Percentiles rank a stretch among this genome's conserved stretches.
These are phyloP conservation scores for Saposhnikovia divaricata DNA, from an alignment of 129 eudicot species.

Conservation along the genomic window DNA sequence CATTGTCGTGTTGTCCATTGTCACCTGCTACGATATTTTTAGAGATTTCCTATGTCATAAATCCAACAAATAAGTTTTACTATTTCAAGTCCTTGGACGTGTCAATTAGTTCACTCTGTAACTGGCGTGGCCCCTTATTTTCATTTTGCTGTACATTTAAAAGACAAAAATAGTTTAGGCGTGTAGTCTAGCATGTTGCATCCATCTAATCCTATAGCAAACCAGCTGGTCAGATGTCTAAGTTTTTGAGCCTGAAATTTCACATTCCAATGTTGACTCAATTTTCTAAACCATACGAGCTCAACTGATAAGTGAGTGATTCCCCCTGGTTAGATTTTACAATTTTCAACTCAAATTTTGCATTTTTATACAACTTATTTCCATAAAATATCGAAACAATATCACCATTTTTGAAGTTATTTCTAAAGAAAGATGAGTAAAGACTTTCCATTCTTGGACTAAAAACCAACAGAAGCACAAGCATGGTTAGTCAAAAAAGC, in stretches of 20 bases:
- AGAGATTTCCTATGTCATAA: background rate
- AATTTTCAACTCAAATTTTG: background rate
- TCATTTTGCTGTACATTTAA: background rate
- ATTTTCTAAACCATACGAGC: background rate
- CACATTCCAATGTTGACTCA: background rate
- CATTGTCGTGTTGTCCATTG: background rate
- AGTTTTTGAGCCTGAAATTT: background rate
- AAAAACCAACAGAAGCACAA: background rate
- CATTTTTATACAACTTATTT: background rate
- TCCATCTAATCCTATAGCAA: background rate
- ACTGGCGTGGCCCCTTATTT: background rate
- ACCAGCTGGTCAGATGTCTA: background rate
- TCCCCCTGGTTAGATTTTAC: background rate
- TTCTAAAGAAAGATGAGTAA: background rate
- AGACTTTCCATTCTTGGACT: background rate
- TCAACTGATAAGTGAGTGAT: background rate
- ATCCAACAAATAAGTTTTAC: background rate
- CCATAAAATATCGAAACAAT: background rate
- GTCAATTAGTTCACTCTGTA: background rate
- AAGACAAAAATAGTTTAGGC: background rate
- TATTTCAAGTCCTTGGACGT: background rate
- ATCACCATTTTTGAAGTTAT: background rate
- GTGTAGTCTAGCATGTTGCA: background rate
- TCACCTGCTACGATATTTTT: background rate
- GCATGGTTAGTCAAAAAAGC: background rate